phyloP scores from a whole-genome alignment of 2,329 filamentous ascomycete genomes.

The Scedosporium apiospermum region DNA sequence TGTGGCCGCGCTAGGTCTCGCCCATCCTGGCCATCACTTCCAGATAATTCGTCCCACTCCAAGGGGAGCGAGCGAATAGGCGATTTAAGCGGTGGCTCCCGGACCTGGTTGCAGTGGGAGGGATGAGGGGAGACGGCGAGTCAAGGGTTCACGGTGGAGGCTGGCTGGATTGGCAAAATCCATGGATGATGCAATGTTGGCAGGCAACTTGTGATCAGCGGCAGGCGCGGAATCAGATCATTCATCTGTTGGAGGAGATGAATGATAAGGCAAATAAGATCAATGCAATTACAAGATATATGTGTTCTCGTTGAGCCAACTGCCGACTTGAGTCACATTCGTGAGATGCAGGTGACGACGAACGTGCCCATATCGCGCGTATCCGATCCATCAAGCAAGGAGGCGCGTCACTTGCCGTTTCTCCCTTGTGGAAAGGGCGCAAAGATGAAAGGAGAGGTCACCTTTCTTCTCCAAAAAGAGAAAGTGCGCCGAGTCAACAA shows the following conservation, averaged over 20 bases:
- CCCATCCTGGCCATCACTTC: neutral
- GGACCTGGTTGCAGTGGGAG: neutral
- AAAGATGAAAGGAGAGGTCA: neutral
- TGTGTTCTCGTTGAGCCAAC: too few species aligned
- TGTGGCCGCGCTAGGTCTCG: neutral
- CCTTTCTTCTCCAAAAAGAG: neutral
- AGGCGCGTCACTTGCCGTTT: neutral
- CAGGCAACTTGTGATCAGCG: too few species aligned
- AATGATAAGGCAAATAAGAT: too few species aligned
- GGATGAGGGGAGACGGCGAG: too few species aligned
- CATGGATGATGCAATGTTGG: too few species aligned
- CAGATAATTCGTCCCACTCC: neutral
- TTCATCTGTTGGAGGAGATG: too few species aligned
- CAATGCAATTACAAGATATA: too few species aligned
- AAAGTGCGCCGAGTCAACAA: neutral
- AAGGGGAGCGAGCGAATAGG: neutral
- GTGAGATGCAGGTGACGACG: neutral
- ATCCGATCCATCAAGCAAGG: neutral
- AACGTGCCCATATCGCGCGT: neutral
- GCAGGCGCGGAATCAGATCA: too few species aligned
- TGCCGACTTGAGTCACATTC: neutral
- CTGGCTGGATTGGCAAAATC: too few species aligned
- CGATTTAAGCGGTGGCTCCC: neutral
- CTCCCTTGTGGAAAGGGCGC: neutral
- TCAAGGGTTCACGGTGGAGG: too few species aligned